Evolutionary conservation across 208 protist genomes (phyloP).

Genomic region (Wallacemonas sp.): DNA sequence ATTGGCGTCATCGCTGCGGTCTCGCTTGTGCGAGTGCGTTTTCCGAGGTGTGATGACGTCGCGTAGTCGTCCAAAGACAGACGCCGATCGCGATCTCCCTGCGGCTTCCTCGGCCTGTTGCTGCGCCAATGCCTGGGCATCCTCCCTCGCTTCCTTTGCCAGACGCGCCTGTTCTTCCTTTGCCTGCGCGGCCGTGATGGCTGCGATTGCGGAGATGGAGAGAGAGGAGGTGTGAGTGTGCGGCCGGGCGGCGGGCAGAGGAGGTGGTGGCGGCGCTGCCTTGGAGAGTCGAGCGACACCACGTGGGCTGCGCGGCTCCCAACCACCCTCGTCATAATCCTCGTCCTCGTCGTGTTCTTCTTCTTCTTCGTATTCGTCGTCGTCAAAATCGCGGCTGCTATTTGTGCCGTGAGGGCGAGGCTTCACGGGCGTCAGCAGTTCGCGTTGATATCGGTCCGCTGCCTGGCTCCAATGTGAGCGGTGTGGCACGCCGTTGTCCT

Average conservation of each 20-base stretch:
- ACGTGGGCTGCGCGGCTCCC: too few species aligned
- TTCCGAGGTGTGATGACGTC: conserved; percentile 5
- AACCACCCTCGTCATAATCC: neutral
- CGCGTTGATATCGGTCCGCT: conserved; percentile 3
- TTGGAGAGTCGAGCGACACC: neutral
- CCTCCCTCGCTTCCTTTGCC: neutral
- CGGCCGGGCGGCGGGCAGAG: neutral
- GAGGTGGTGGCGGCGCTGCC: neutral
- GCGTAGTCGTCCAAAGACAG: neutral
- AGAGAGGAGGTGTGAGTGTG: neutral
- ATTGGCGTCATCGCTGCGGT: too few species aligned
- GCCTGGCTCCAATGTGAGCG: neutral
- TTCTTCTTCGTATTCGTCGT: neutral
- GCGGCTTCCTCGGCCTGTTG: conserved; percentile 3
- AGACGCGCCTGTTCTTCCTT: conserved; percentile 6
- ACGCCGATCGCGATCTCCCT: neutral
- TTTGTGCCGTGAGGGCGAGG: neutral
- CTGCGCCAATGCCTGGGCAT: neutral
- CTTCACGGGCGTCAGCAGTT: neutral
- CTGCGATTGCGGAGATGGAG: conserved; percentile 2
- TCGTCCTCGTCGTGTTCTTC: conserved; percentile 1
- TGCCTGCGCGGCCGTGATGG: conserved; percentile 7
- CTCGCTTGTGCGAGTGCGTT: neutral
- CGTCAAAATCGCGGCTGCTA: neutral
- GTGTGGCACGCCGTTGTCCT: too few species aligned